Evolutionary conservation across 371 early-diverging fungal species (phyloP).

Genomic region (Mortierella sp.): DNA sequence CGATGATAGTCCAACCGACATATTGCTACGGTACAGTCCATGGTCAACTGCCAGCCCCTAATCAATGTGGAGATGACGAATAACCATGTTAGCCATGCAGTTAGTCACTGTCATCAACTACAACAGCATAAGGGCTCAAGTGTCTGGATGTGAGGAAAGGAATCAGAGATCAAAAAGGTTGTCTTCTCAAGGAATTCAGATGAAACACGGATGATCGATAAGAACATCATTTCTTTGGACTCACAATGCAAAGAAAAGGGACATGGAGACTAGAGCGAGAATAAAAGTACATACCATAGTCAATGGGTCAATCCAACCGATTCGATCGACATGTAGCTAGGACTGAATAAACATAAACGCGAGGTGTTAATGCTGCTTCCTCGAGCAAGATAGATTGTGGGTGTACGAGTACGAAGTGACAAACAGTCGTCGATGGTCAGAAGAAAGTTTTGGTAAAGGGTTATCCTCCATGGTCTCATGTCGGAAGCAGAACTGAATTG

Average conservation of each 20-base stretch:
- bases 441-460: slow-evolving; percentile 43
- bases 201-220: slow-evolving; percentile 57
- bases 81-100: neutral
- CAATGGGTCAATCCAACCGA: too few relatives aligned
- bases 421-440: slow-evolving; percentile 15
- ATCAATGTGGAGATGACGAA: neutral
- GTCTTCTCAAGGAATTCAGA: slow-evolving; percentile 52
- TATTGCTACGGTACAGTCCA: too few relatives aligned
- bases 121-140: too few relatives aligned
- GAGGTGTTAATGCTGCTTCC: too few relatives aligned
- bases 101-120: neutral
- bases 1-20: too few relatives aligned
- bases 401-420: too few relatives aligned
- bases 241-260: neutral
- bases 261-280: neutral
- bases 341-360: too few relatives aligned
- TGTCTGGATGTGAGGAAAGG: neutral
- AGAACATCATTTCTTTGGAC: slow-evolving; percentile 56
- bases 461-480: slow-evolving; percentile 54
- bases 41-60: too few relatives aligned
- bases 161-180: slow-evolving; percentile 53
- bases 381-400: too few relatives aligned
- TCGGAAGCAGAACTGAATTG: slow-evolving; percentile 57
- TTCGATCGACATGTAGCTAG: too few relatives aligned
- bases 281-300: slow-evolving; percentile 8